These are phyloP conservation scores for Dendrobium officinale DNA, from an alignment of 106 monocot species.

Conservation along the genomic window DNA sequence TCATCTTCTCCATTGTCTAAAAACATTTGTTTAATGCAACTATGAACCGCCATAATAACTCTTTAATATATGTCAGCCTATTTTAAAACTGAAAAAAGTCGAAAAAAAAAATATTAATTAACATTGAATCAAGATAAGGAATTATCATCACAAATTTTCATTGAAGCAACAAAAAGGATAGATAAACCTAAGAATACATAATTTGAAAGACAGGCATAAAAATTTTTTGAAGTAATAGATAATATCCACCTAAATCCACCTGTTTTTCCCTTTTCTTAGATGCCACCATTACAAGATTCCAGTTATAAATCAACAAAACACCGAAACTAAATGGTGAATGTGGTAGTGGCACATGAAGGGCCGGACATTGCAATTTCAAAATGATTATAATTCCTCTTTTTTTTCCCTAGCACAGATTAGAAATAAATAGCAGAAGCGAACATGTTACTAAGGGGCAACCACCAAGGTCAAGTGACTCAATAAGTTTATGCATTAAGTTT, in stretches of 20 bases:
- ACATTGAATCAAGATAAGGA: background rate
- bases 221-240: background rate
- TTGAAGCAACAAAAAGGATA: background rate
- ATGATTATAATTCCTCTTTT: background rate
- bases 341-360: background rate
- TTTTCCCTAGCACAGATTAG: background rate
- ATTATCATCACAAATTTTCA: background rate
- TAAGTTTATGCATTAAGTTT: background rate
- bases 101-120: background rate
- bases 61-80: slow-evolving; percentile 2
- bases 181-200: background rate
- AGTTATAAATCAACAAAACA: background rate
- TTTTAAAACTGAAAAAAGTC: background rate
- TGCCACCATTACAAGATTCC: background rate
- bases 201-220: background rate
- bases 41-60: slow-evolving; percentile 24
- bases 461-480: background rate
- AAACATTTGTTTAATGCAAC: slow-evolving; percentile 19
- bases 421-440: background rate
- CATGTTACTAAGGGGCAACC: background rate
- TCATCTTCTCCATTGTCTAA: slow-evolving; percentile 37
- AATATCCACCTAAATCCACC: background rate
- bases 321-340: background rate
- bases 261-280: background rate
- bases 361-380: background rate